Evolutionary conservation across 768 basidiomycete species (phyloP).

Genomic region (Pleurotus platypus): DNA sequence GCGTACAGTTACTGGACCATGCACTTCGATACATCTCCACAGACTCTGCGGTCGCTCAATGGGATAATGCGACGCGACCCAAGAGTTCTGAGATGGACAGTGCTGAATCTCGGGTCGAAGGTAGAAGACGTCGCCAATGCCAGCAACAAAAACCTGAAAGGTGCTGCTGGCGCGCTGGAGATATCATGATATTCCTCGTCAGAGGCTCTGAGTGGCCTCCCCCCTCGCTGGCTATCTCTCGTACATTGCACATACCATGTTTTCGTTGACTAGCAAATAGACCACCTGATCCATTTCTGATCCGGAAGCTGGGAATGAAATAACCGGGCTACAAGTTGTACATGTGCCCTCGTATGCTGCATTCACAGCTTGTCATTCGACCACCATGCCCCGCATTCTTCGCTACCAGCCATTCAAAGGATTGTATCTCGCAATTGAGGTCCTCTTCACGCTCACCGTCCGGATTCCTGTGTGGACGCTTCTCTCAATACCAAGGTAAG

Average conservation of each 20-base stretch:
- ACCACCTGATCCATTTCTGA: no score
- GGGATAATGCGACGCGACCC: conserved; percentile 73
- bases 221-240: not conserved
- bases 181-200: not conserved
- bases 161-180: conserved; percentile 10
- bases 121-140: conserved; percentile 63
- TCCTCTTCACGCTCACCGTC: not conserved
- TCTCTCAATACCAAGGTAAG: not conserved
- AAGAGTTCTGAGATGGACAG: conserved; percentile 78
- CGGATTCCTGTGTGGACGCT: not conserved
- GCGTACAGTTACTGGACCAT: conserved; percentile 79
- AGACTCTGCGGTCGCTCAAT: conserved; percentile 60
- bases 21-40: conserved; percentile 85
- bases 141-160: conserved; percentile 39
- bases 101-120: conserved; percentile 73
- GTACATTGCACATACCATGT: no score
- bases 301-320: no score
- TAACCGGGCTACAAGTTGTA: no score
- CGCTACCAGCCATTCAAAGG: not conserved
- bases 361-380: no score
- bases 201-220: not conserved
- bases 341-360: no score
- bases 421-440: not conserved
- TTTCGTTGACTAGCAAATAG: no score
- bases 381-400: not conserved